Evolutionary conservation across 2,329 filamentous ascomycete species (phyloP).

Genomic region (Fusarium pseudograminearum): DNA sequence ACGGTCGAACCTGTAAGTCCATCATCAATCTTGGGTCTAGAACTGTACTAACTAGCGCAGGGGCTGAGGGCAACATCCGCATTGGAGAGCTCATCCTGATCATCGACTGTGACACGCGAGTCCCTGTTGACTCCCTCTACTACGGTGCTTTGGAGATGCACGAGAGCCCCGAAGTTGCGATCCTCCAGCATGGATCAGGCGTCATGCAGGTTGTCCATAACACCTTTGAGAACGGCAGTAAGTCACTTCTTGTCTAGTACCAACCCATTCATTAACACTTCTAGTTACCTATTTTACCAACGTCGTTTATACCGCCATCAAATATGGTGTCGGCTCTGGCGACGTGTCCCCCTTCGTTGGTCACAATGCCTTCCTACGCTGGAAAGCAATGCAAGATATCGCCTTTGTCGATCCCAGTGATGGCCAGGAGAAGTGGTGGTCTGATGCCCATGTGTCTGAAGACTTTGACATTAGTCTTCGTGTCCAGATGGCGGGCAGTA

Average conservation of each 20-base stretch:
- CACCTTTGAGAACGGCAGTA: background rate
- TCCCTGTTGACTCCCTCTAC: background rate
- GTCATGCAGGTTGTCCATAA: background rate
- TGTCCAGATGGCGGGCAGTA: background rate
- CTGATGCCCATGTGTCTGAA: background rate
- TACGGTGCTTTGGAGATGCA: background rate
- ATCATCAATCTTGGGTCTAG: rapidly evolving
- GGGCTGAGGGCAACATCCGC: background rate
- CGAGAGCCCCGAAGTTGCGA: background rate
- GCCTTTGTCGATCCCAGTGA: background rate
- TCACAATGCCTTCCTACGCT: background rate
- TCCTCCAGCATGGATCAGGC: background rate
- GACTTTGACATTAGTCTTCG: background rate
- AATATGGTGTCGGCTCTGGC: background rate
- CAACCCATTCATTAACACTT: rapidly evolving
- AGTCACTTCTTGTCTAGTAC: rapidly evolving
- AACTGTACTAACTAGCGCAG: background rate
- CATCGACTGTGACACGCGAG: background rate
- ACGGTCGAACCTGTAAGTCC: background rate
- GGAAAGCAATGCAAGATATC: background rate
- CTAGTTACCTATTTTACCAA: background rate
- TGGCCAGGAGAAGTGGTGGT: background rate
- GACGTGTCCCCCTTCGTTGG: background rate
- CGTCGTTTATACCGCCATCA: background rate
- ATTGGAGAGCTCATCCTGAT: background rate